Evolutionary conservation across 306 rosid genomes (phyloP), one percentile per base, ranked within the genome.

Genomic region (Ammopiptanthus mongolicus): DNA sequence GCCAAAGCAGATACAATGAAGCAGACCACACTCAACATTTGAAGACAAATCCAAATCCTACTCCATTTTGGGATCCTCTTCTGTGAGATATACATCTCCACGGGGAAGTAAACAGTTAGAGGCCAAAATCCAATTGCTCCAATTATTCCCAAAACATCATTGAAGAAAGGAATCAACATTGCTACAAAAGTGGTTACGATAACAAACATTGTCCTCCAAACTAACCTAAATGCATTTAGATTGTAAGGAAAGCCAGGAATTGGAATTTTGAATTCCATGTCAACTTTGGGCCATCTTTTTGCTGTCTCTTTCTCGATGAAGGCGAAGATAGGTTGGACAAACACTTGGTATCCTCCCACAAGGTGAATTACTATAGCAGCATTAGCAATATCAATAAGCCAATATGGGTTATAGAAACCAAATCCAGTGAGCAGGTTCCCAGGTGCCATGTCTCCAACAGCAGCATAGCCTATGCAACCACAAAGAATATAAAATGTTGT

Each of bases 41-140:
- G 77, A 59, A 92, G 64, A 41, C 62, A 68, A 11, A 88, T 19
- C 97, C 97, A 92, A 76, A 15, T 83, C 31, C 73, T 21, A 87
- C 94, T 83, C 97, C 96, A 90, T 59, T 59, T 90, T 23, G 79
- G 79, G 21, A 90, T 86, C 69, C 47, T 80, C 91, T 46, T 88
- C 74, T 90, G 94, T 7, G 3, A 17, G 56, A 90, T 88, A 69
- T 83, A 82, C 96, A 92, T 92, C 76, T 90, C 87, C 56, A 92
- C 88, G 0, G 97, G 97, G 64, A 78, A 86, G 68, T 71, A 91
- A 0, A 91, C 93, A 0, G 89, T 77, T 17, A 90, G 80, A 41
- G 97, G 97, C 97, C 97, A 92, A 78, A 92, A 90, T 14, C 93
- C 92, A 6, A 90, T 11, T 21, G 97, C 96, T 34, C 97, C 97